Conservation (phyloP, 345 rosid species). For the Citrus cavaleriei region DNA sequence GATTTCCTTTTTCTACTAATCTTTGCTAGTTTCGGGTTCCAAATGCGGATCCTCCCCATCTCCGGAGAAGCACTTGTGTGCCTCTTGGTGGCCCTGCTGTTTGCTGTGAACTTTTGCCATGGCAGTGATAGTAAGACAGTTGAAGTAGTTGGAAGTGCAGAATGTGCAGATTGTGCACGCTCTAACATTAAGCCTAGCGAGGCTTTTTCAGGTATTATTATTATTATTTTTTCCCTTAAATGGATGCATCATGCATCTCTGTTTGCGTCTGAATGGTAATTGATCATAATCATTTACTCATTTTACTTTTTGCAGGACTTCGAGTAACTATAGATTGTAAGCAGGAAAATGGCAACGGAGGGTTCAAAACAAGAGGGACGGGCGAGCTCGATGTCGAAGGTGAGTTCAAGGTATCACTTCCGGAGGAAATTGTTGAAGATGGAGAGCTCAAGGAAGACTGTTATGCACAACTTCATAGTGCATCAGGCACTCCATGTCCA, state of each 20-base stretch:
- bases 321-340: conserved; percentile 69
- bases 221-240: too few species aligned
- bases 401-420: conserved; percentile 55
- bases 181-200: conserved; percentile 32
- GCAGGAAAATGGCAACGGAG: conserved; percentile 45
- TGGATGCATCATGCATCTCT: too few species aligned
- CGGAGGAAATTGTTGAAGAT: conserved; percentile 41
- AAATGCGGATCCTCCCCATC: conserved; percentile 47
- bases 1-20: too few species aligned
- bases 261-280: too few species aligned
- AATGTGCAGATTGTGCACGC: conserved; percentile 65
- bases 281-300: too few species aligned
- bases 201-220: conserved; percentile 54
- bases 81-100: conserved; percentile 27
- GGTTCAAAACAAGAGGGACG: conserved; percentile 49
- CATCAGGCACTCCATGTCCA: conserved; percentile 55
- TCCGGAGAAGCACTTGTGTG: conserved; percentile 39
- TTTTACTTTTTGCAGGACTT: conserved; percentile 44
- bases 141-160: conserved; percentile 64
- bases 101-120: conserved; percentile 21
- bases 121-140: conserved; percentile 27
- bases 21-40: conserved; percentile 13
- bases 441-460: conserved; percentile 67
- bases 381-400: conserved; percentile 64
- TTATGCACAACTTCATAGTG: conserved; percentile 82